Evolutionary conservation across 2,329 filamentous ascomycete species (phyloP).

Genomic region (Neofusicoccum cordaticola): DNA sequence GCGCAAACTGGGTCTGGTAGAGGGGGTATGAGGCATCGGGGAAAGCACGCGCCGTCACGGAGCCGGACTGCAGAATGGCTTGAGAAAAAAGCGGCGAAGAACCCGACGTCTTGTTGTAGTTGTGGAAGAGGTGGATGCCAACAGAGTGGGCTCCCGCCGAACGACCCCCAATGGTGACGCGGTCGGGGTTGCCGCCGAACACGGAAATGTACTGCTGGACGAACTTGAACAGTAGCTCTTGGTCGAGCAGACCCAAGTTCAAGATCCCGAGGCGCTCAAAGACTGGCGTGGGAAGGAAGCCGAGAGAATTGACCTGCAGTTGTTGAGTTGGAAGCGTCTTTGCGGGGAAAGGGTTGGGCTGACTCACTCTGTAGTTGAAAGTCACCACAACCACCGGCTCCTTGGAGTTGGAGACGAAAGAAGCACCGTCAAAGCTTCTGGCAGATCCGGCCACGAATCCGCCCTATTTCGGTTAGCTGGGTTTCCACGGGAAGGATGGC

Average conservation of each 20-base stretch:
- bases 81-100: slow-evolving; percentile 31
- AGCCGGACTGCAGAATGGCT: slow-evolving; percentile 34
- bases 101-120: slow-evolving; percentile 31
- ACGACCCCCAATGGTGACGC: slow-evolving; percentile 41
- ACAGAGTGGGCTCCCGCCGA: slow-evolving; percentile 29
- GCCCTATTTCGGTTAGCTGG: background rate
- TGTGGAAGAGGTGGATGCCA: slow-evolving; percentile 36
- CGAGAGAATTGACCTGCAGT: slow-evolving; percentile 24
- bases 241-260: slow-evolving; percentile 40
- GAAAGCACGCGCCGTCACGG: slow-evolving; percentile 35
- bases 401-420: slow-evolving; percentile 31
- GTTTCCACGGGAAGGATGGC: no score
- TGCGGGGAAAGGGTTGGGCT: background rate
- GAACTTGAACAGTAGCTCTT: slow-evolving; percentile 49
- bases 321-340: background rate
- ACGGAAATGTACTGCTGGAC: slow-evolving; percentile 43
- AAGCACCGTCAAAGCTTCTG: slow-evolving; percentile 32
- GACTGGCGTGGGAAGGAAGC: slow-evolving; percentile 32
- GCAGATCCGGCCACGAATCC: slow-evolving; percentile 26
- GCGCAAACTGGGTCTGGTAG: slow-evolving; percentile 29
- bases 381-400: slow-evolving; percentile 35
- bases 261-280: slow-evolving; percentile 31
- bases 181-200: slow-evolving; percentile 48
- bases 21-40: slow-evolving; percentile 31
- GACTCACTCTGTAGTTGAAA: slow-evolving; percentile 33